Percentiles rank a stretch among this genome's conserved stretches.
Evolutionary conservation across 108 stramenopile species (phyloP).

Genomic region (Cyclotella kingstonii): DNA sequence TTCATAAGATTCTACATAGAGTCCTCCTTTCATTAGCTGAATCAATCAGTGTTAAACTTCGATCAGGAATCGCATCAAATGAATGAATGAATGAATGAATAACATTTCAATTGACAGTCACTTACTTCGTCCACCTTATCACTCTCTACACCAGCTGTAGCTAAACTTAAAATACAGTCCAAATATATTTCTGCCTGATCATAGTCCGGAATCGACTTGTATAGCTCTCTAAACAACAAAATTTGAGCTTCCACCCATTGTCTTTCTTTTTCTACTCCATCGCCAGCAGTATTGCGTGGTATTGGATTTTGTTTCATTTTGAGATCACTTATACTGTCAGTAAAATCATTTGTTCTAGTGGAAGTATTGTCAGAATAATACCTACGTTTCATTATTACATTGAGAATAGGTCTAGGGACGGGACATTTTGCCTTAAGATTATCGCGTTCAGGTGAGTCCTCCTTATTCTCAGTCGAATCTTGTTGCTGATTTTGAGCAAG

Average conservation of each 20-base stretch:
- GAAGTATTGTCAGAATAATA: conserved; percentile 15
- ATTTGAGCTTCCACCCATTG: conserved; percentile 75
- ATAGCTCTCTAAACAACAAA: conserved; percentile 59
- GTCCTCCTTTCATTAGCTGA: conserved; percentile 51
- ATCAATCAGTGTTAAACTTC: too few relatives aligned
- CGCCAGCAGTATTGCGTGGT: conserved; percentile 20
- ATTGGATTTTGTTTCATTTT: too few relatives aligned
- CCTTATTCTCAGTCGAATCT: too few relatives aligned
- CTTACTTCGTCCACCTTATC: conserved; percentile 63
- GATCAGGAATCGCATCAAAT: neutral
- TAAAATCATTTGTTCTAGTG: neutral
- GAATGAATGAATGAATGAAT: neutral
- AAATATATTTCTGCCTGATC: conserved; percentile 73
- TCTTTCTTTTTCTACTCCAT: conserved; percentile 58
- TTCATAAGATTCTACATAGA: conserved; percentile 69
- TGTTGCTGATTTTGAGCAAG: conserved; percentile 44
- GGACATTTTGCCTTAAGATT: conserved; percentile 82
- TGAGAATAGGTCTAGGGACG: conserved; percentile 81
- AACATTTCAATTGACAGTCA: neutral
- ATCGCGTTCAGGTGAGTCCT: too few relatives aligned
- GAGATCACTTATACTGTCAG: neutral
- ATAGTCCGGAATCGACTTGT: conserved; percentile 61
- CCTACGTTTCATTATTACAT: conserved; percentile 61
- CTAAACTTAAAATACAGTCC: conserved; percentile 74
- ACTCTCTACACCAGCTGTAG: conserved; percentile 77